A percentile compares a stretch with the other conserved stretches of the same genome.
Evolutionary conservation across 2,329 filamentous ascomycete species (phyloP).

Genomic region (Chaetomium olivaceum): DNA sequence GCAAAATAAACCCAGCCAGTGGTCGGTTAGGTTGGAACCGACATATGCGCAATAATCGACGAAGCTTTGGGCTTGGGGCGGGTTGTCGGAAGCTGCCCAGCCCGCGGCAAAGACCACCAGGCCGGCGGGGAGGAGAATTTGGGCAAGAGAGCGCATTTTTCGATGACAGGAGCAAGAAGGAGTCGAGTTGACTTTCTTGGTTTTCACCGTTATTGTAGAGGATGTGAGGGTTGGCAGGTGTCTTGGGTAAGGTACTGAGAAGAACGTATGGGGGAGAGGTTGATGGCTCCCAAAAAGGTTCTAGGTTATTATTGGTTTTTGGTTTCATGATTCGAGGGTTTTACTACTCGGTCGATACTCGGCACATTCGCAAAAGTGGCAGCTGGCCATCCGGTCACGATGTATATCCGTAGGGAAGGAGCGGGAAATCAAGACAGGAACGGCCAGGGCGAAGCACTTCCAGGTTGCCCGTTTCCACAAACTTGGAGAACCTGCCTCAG

Average conservation of each 20-base stretch:
- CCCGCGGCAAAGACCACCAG: background rate
- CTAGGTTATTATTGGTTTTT: background rate
- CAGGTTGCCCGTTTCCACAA: background rate
- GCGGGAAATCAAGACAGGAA: background rate
- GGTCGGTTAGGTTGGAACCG: slow-evolving; percentile 37
- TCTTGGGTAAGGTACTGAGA: background rate
- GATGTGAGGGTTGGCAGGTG: background rate
- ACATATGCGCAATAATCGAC: slow-evolving; percentile 41
- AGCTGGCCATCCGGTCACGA: background rate
- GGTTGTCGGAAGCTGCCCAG: background rate
- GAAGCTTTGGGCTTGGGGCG: slow-evolving; percentile 32
- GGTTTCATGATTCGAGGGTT: too few species aligned
- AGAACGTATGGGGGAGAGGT: background rate
- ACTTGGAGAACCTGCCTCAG: background rate
- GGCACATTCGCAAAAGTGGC: background rate
- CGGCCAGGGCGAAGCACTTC: background rate
- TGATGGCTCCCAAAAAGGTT: background rate
- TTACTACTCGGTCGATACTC: too few species aligned
- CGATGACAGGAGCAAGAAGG: background rate
- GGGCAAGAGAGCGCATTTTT: slow-evolving; percentile 12
- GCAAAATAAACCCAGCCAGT: slow-evolving; percentile 44
- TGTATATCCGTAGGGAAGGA: background rate
- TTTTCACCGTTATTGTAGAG: background rate
- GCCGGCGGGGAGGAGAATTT: slow-evolving; percentile 6
- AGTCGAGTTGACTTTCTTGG: background rate